phyloP scores from a whole-genome alignment of 768 basidiomycete genomes.

The Cystofilobasidium ferigula region DNA sequence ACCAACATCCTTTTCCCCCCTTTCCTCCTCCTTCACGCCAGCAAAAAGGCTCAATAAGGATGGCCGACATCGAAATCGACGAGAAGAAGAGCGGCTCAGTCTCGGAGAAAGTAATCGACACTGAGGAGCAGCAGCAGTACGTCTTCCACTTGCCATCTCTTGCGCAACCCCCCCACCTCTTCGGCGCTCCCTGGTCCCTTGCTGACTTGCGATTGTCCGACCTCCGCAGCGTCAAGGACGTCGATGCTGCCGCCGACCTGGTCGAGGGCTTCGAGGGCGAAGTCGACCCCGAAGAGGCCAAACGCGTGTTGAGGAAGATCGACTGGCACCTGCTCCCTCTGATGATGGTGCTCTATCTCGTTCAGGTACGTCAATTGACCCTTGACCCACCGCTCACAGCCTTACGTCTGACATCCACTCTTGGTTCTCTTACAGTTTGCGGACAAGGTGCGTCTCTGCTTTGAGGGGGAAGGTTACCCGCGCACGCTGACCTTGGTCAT shows the following conservation, averaged over 20 bases:
- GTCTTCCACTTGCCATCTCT: not conserved
- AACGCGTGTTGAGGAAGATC: slow-evolving; percentile 30
- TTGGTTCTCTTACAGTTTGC: no score
- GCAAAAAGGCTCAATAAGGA: not conserved
- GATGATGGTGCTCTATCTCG: slow-evolving; percentile 29
- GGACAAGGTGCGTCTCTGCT: no score
- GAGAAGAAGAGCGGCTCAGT: slow-evolving; percentile 2
- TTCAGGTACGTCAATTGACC: not conserved
- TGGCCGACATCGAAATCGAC: slow-evolving; percentile 8
- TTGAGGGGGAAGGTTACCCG: no score
- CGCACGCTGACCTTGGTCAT: no score
- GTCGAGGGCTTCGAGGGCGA: slow-evolving; percentile 31
- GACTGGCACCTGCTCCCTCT: slow-evolving; percentile 28
- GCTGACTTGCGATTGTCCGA: no score
- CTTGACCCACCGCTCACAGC: no score
- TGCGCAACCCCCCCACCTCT: not conserved
- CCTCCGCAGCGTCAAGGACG: not conserved
- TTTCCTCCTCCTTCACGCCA: not conserved
- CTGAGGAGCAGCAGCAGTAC: not conserved
- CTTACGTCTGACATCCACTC: no score
- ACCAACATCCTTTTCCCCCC: not conserved
- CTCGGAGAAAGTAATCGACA: not conserved
- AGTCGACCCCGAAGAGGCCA: slow-evolving; percentile 27
- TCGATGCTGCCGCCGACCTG: slow-evolving; percentile 28
- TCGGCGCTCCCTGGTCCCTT: not conserved